Conservation (phyloP, 1,139 yeast genomes). For the Sugiyamaella japonica region DNA sequence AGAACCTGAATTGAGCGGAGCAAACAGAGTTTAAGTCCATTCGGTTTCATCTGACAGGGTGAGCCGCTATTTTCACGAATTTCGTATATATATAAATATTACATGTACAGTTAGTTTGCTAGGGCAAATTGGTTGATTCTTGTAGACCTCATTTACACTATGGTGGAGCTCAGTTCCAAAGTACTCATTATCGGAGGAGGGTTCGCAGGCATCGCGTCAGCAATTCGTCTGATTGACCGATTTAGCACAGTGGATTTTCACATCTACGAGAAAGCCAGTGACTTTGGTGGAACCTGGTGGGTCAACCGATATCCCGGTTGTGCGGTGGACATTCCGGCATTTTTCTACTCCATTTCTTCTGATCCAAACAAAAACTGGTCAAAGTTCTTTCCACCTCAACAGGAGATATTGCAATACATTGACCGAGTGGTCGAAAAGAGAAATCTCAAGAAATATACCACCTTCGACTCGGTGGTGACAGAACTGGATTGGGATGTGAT, state of each 20-base stretch:
- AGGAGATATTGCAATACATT: conserved; percentile 32
- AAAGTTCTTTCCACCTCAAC: conserved; percentile 30
- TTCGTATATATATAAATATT: no score
- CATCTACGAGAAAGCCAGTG: conserved; percentile 21
- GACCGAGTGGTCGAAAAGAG: conserved; percentile 28
- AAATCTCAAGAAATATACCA: conserved; percentile 11
- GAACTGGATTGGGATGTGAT: conserved; percentile 27
- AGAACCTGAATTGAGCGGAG: no score
- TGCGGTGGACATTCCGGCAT: conserved; percentile 35
- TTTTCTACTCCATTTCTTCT: conserved; percentile 33
- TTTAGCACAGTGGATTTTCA: conserved; percentile 23
- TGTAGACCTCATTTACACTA: neutral
- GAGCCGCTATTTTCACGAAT: neutral
- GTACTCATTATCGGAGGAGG: conserved; percentile 26
- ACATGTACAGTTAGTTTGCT: no score
- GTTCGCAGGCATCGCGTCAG: conserved; percentile 27
- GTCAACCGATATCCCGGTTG: conserved; percentile 52
- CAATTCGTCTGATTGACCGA: conserved; percentile 19
- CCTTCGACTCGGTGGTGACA: conserved; percentile 25
- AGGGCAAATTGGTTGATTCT: neutral
- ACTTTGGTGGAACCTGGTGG: conserved; percentile 55
- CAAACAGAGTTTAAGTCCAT: no score
- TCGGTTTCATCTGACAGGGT: no score
- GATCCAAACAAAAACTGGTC: conserved; percentile 35
- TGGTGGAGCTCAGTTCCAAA: conserved; percentile 3